A percentile compares a stretch with the other conserved stretches of the same genome.
phyloP scores from a whole-genome alignment of 805 yeast species.

The Wickerhamiella galacta region DNA sequence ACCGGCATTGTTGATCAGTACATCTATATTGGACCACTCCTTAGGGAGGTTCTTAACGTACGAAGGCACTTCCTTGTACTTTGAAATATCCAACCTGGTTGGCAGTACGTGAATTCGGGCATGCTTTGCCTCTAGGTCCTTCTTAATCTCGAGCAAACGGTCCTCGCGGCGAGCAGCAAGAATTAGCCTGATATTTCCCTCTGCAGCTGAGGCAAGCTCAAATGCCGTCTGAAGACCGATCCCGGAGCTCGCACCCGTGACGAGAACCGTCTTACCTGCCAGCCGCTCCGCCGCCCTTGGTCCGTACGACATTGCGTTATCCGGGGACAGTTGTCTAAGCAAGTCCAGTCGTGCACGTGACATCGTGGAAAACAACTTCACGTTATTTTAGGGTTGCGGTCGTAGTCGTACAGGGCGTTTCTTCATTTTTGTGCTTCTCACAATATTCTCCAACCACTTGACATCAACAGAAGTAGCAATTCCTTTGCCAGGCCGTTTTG shows the following conservation, averaged over 20 bases:
- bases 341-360: no score
- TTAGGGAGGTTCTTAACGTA: constrained; percentile 37
- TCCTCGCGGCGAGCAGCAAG: constrained; percentile 67
- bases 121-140: constrained; percentile 30
- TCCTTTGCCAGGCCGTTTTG: no score
- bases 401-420: no score
- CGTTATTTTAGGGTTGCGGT: no score
- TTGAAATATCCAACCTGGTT: constrained; percentile 40
- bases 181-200: constrained; percentile 53
- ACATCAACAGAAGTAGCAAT: no score
- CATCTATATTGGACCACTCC: constrained; percentile 40
- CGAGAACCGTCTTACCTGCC: constrained; percentile 59
- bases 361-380: no score
- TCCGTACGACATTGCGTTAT: constrained; percentile 41
- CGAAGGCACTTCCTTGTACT: constrained; percentile 32
- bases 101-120: constrained; percentile 31
- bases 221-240: constrained; percentile 86
- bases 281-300: constrained; percentile 62
- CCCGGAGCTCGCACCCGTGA: constrained; percentile 96
- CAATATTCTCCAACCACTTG: no score
- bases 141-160: constrained; percentile 34
- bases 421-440: no score
- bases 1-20: constrained; percentile 49
- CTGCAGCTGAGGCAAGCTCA: constrained; percentile 64
- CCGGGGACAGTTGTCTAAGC: no score